These are phyloP conservation scores for Cyclocybe cylindracea DNA, from an alignment of 768 basidiomycete species.

Conservation along the genomic window DNA sequence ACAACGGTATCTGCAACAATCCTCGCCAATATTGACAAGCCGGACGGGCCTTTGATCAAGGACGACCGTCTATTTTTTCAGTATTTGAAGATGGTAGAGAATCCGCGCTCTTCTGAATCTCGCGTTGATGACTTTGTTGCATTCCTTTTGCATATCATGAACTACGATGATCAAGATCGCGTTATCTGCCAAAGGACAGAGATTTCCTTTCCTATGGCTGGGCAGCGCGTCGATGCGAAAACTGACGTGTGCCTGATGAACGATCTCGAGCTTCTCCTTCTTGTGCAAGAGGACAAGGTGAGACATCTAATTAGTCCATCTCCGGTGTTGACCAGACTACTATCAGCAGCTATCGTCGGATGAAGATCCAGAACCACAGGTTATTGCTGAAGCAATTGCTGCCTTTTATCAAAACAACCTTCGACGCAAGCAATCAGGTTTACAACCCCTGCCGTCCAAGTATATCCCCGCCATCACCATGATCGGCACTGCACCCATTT, in stretches of 20 bases:
- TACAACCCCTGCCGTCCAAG: conserved; percentile 13
- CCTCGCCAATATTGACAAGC: conserved; percentile 7
- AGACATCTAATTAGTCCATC: background rate
- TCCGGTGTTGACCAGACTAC: background rate
- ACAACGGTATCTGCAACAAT: conserved; percentile 4
- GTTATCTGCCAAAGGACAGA: conserved; percentile 10
- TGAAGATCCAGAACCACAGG: conserved; percentile 27
- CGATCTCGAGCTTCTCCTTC: conserved; percentile 1
- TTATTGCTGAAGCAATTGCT: conserved; percentile 32
- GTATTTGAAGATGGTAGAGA: conserved; percentile 7
- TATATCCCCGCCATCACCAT: conserved; percentile 27
- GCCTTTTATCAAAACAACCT: conserved; percentile 28
- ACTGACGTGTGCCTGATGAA: conserved; percentile 5
- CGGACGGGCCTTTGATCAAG: conserved; percentile 5
- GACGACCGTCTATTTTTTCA: conserved; percentile 12
- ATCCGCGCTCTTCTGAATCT: conserved; percentile 1
- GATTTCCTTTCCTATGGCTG: conserved; percentile 13
- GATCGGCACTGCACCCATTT: conserved; percentile 24
- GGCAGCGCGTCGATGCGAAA: conserved; percentile 8
- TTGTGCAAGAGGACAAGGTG: conserved; percentile 7
- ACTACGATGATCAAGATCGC: conserved; percentile 14
- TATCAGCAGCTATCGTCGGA: conserved; percentile 1
- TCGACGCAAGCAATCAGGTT: conserved; percentile 5
- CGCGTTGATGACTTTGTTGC: conserved; percentile 12
- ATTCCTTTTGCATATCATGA: conserved; percentile 8